Base-by-base conservation (phyloP, 306 rosid species). In the Vicia faba region DNA sequence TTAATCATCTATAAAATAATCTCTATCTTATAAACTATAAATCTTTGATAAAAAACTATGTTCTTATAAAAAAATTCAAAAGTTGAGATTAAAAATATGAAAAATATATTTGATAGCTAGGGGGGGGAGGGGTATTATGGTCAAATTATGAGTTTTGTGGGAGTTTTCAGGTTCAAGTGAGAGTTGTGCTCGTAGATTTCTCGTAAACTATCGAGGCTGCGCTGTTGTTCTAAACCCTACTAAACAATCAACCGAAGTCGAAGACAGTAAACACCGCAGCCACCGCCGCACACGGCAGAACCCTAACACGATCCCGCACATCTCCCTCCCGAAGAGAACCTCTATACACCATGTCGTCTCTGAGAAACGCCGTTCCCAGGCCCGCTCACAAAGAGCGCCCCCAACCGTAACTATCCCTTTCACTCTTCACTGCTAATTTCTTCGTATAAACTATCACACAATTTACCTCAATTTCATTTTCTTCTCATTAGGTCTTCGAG, bases 301-400 rank as follows among this genome's bases (percentile, higher is more conserved):
- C 28, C 64, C 26, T 7, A 59, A 5, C 4, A 57, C n/a, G 4
- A 33, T 19, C 11, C 4, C 58, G 4, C 8, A 31, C 6, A n/a
- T 3, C 7, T 14, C 12, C 59, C 23, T 19, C 11, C 16, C 12
- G 3, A 35, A 58, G 7, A 31, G 19, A 60, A 35, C 0, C 14
- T 5, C 10, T 0, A 60, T 7, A 61, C 67, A 19, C 53, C 55
- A 87, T 92, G 95, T 89, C 95, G 3, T 92, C 98, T n/a, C 75
- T 92, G 13, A 79, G 78, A 73, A 89, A 92, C 69, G 86, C 95
- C 43, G 7, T 92, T 20, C 84, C 80, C 64, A 74, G 89, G 55
- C 84, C 85, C 19, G 92, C 92, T 74, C 95, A 89, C 80, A 92
- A 85, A 75, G 96, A 89, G 66, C 89, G 95, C 51, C 56, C 86